Evolutionary conservation across 75 land plant genomes (phyloP), one percentile per base, ranked within the genome.

Genomic region (Cryptomeria japonica): DNA sequence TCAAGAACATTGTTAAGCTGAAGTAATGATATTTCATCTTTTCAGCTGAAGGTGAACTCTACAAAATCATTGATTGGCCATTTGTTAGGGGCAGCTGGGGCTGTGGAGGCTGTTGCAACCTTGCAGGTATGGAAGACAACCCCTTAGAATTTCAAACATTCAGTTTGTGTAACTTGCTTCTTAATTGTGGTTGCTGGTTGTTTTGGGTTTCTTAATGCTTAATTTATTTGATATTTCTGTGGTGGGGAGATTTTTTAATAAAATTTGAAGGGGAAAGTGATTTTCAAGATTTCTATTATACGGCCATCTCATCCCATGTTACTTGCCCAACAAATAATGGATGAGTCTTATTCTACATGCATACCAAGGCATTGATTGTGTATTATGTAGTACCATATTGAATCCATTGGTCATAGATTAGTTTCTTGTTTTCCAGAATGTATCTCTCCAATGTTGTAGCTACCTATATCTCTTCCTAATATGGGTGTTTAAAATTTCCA

Each of bases 11-110:
- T 72, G 70, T 77, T 70, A 0, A 61, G 32, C 44, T 46, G 88
- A 37, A 83, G 39, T 86, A 32, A 51, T 37, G 28, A 86, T 78
- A 83, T 89, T 84, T 18, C 86, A n/a, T 28, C 4, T 25, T 86
- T 91, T 86, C 95, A 97, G 99, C 87, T 97, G 44, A 87, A 88
- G 86, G 94, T 97, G 80, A 97, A 97, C 89, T 97, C 99, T 13
- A 95, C 99, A 88, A 97, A 97, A 86, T 97, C 99, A 39, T 95
- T 97, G 98, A 93, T 93, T 90, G 99, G 99, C 58, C 99, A 97
- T 88, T 88, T 97, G 56, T 88, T 97, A 47, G 99, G 99, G 83
- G 99, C 98, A 53, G 89, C 99, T 87, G 99, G 99, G 86, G 99
- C 94, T 37, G 98, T 97, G 41, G 99, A 97, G 88, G 98, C 99